Percentiles rank a stretch among this genome's conserved stretches.
phyloP scores from a whole-genome alignment of 2,329 filamentous ascomycete genomes.

The Cadophora luteo-olivacea region DNA sequence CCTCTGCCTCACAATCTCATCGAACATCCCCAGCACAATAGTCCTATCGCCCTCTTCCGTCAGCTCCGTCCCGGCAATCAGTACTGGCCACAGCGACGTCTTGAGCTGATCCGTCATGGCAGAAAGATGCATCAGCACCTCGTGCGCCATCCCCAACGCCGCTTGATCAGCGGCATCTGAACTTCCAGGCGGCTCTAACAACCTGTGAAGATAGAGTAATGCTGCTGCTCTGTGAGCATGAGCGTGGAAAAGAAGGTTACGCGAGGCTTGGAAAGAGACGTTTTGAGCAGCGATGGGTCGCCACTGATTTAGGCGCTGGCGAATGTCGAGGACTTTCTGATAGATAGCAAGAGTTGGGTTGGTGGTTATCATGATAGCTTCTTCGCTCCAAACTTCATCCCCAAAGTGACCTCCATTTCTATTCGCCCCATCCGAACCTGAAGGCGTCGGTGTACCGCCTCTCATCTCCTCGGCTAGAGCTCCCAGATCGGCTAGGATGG shows the following conservation, averaged over 20 bases:
- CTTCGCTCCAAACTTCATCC: conserved; percentile 3
- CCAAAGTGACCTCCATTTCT: background rate
- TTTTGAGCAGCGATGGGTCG: conserved; percentile 35
- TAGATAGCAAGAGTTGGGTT: conserved; percentile 1
- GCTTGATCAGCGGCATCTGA: conserved; percentile 35
- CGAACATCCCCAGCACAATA: conserved; percentile 38
- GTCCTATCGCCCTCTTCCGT: conserved; percentile 36
- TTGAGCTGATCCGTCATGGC: conserved; percentile 40
- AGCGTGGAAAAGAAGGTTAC: conserved; percentile 43
- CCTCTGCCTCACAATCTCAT: conserved; percentile 38
- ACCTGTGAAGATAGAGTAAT: conserved; percentile 42
- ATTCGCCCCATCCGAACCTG: background rate
- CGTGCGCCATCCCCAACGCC: conserved; percentile 41
- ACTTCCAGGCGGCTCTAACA: conserved; percentile 37
- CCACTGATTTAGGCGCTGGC: conserved; percentile 37
- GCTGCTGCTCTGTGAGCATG: conserved; percentile 40
- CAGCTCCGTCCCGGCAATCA: conserved; percentile 44
- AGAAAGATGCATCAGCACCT: conserved; percentile 41
- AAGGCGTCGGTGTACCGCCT: background rate
- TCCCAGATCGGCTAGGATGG: conserved; percentile 42
- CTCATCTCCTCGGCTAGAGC: conserved; percentile 42
- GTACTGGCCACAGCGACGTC: conserved; percentile 44
- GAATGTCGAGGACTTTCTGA: conserved; percentile 34
- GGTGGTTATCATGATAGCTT: conserved; percentile 10
- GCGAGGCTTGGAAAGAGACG: conserved; percentile 38